Evolutionary conservation across 371 early-diverging fungal species (phyloP).

Genomic region (Mucor irregularis): DNA sequence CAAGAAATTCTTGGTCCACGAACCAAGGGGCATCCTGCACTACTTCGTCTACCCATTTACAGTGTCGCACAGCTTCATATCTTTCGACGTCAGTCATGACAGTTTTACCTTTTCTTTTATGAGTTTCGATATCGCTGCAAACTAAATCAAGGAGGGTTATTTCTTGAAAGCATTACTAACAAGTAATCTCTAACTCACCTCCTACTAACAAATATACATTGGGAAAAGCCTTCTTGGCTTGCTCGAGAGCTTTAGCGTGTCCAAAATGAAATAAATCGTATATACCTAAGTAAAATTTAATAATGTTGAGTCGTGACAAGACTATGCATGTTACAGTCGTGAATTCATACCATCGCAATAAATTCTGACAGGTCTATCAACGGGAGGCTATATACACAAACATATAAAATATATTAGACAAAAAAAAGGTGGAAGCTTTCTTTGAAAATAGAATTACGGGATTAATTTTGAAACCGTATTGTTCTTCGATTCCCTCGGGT

Average conservation of each 20-base stretch:
- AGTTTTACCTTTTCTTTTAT: conserved; percentile 89
- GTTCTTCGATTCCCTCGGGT: conserved; percentile 30
- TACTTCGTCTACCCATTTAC: conserved; percentile 97
- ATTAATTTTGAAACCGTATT: conserved; percentile 32
- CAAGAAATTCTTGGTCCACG: conserved; percentile 86
- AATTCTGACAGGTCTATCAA: conserved; percentile 78
- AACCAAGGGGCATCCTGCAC: conserved; percentile 91
- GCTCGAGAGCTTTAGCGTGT: conserved; percentile 90
- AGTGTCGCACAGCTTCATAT: conserved; percentile 90
- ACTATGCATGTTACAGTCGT: no score
- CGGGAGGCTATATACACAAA: conserved; percentile 53
- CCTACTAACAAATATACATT: conserved; percentile 90
- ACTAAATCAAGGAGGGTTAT: conserved; percentile 41
- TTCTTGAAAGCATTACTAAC: no score
- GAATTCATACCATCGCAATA: conserved; percentile 93
- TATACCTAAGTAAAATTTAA: conserved; percentile 58
- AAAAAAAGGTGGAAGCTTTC: background rate
- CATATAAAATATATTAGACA: background rate
- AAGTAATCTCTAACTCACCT: conserved; percentile 54
- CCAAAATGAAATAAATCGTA: conserved; percentile 97
- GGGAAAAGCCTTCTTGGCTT: conserved; percentile 92
- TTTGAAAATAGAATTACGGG: conserved; percentile 12
- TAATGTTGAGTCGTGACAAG: background rate
- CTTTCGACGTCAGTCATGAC: conserved; percentile 90
- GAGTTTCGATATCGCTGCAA: conserved; percentile 87